Evolutionary conservation across 2,329 filamentous ascomycete species (phyloP).

Genomic region (Beauveria caledonica): DNA sequence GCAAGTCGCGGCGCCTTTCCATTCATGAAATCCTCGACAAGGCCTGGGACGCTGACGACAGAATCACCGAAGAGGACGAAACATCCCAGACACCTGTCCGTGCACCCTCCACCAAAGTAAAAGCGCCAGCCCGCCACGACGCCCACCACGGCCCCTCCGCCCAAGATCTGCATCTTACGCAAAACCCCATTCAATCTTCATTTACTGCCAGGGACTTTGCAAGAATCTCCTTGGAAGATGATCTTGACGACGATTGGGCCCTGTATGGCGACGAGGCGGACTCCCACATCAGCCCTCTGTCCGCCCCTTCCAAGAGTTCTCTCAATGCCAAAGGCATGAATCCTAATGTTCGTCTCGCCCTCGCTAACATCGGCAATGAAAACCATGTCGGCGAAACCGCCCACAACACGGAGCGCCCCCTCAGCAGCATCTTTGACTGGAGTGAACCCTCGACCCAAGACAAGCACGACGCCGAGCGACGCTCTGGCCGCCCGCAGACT

Average conservation of each 20-base stretch:
- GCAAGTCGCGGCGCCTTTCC: conserved; percentile 46
- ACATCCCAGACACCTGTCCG: conserved; percentile 43
- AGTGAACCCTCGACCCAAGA: conserved; percentile 57
- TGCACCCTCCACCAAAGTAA: conserved; percentile 22
- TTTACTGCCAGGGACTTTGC: conserved; percentile 33
- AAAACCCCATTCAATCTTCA: conserved; percentile 23
- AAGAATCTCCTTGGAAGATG: conserved; percentile 50
- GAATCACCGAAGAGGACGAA: conserved; percentile 58
- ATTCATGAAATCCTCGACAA: conserved; percentile 51
- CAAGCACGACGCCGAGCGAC: conserved; percentile 49
- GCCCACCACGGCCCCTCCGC: conserved; percentile 18
- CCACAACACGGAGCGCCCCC: conserved; percentile 37
- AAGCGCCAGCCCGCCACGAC: conserved; percentile 10
- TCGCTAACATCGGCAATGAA: conserved; percentile 41
- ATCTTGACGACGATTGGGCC: conserved; percentile 57
- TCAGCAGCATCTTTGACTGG: conserved; percentile 73
- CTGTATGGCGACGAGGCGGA: conserved; percentile 48
- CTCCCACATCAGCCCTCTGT: conserved; percentile 46
- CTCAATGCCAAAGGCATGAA: conserved; percentile 46
- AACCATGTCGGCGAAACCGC: conserved; percentile 21
- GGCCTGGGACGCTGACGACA: conserved; percentile 45
- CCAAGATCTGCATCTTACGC: neutral
- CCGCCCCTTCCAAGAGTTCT: conserved; percentile 46
- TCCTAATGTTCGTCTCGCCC: conserved; percentile 44
- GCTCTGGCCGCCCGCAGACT: conserved; percentile 60